These are phyloP conservation scores for Mortierella sp. DNA, from an alignment of 371 early-diverging fungal genomes.

Conservation along the genomic window DNA sequence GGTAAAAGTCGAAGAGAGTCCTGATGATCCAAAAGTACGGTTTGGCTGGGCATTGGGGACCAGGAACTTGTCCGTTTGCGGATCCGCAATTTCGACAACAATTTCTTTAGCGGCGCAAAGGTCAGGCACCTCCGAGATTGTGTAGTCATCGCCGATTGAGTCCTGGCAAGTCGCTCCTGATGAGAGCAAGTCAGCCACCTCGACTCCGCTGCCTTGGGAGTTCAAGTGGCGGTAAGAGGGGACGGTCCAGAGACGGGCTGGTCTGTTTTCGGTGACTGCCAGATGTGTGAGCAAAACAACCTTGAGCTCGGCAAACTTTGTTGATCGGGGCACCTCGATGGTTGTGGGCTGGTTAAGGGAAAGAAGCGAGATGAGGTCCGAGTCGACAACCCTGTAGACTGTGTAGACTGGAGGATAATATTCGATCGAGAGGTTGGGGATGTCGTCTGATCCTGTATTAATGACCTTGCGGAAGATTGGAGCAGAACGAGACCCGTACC, in stretches of 20 bases:
- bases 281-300: slow-evolving; percentile 9
- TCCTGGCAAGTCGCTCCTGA: slow-evolving; percentile 30
- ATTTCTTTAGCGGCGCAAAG: slow-evolving; percentile 21
- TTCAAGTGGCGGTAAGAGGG: slow-evolving; percentile 2
- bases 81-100: slow-evolving; percentile 31
- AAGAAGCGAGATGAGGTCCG: slow-evolving; percentile 15
- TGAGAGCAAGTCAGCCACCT: not conserved
- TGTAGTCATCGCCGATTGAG: slow-evolving; percentile 23
- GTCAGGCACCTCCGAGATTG: slow-evolving; percentile 34
- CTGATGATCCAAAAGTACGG: not conserved
- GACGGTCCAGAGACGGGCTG: slow-evolving; percentile 47
- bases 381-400: slow-evolving; percentile 39
- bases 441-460: slow-evolving; percentile 35
- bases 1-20: slow-evolving; percentile 12
- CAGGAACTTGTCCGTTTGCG: slow-evolving; percentile 25
- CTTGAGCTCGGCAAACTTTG: slow-evolving; percentile 48
- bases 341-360: slow-evolving; percentile 34
- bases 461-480: slow-evolving; percentile 45
- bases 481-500: slow-evolving; percentile 43
- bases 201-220: slow-evolving; percentile 35
- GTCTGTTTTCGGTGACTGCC: not conserved
- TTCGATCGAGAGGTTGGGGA: slow-evolving; percentile 41
- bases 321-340: slow-evolving; percentile 36
- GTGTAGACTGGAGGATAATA: slow-evolving; percentile 46
- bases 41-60: slow-evolving; percentile 4